Percentiles rank a stretch among this genome's conserved stretches.
Conservation (phyloP, 495 filamentous ascomycete species). For the Thozetella sp. region DNA sequence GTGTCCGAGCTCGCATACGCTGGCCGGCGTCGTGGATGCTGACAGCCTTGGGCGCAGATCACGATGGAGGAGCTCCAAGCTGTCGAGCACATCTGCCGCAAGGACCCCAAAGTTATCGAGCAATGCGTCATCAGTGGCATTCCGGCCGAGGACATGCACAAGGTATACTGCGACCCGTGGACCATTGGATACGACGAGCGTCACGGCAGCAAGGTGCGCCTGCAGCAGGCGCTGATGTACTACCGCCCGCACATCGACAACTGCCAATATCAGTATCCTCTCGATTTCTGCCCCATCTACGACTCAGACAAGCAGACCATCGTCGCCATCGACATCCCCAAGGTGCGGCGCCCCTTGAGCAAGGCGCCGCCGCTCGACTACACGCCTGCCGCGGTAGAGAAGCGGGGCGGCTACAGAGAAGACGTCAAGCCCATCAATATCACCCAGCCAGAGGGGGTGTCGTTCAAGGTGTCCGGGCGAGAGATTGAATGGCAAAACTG, state of each 20-base stretch:
- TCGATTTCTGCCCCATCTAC: constrained; percentile 95
- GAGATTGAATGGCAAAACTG: constrained; percentile 94
- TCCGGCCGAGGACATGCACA: constrained; percentile 82
- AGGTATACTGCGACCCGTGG: constrained; percentile 90
- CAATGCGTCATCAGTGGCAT: constrained; percentile 91
- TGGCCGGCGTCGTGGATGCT: constrained; percentile 4
- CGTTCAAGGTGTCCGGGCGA: constrained; percentile 79
- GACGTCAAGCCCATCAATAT: constrained; percentile 93
- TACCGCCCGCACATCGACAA: constrained; percentile 87
- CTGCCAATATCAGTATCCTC: constrained; percentile 86
- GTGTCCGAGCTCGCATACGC: background rate
- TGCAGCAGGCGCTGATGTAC: constrained; percentile 96
- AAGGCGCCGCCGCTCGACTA: constrained; percentile 79
- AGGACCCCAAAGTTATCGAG: constrained; percentile 88
- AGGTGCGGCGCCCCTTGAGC: constrained; percentile 77
- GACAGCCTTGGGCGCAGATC: constrained; percentile 52
- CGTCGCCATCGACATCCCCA: constrained; percentile 87
- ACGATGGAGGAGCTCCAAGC: constrained; percentile 93
- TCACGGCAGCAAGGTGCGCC: constrained; percentile 75
- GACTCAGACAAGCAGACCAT: constrained; percentile 83
- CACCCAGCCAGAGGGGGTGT: constrained; percentile 92
- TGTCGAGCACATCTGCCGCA: constrained; percentile 80
- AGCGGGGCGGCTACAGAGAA: constrained; percentile 74
- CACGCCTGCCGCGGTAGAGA: constrained; percentile 71
- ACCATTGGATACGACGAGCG: constrained; percentile 95